Evolutionary conservation across 2,329 filamentous ascomycete species (phyloP), one percentile per base, ranked within the genome.

Genomic region (Aureobasidium musti): DNA sequence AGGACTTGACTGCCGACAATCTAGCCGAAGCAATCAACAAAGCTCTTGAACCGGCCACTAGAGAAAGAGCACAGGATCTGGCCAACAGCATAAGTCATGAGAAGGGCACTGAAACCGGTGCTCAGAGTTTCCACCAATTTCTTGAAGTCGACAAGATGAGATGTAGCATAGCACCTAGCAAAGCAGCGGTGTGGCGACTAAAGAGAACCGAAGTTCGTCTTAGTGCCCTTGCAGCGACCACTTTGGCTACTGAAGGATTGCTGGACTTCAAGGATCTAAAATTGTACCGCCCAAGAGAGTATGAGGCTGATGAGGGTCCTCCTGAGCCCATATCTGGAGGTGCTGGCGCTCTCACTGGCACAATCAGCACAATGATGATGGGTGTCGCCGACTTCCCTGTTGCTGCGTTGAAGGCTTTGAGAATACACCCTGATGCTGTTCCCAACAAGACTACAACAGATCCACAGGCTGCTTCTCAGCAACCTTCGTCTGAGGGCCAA

Each of bases 261-360:
- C 69, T 95, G 6, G 82, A 87, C 63, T 89, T 90, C 70, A 82
- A 85, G 0, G 86, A 92, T 71, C 76, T 94, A n/a, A 91, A 91
- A 72, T 76, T 92, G 86, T 71, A 67, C 64, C 65, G 83, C 21
- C 71, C 83, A 8, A 76, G 78, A 68, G 90, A 94, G 74, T 91
- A 93, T 74, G 86, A 89, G 68, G 91, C 89, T 0, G 89, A 91
- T 67, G 86, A 89, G 33, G 89, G 91, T 56, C 91, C 91, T 0
- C 87, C 84, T 70, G 91, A 94, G 68, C 91, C 91, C 0, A 84
- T 95, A n/a, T 87, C 89, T 14, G 91, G 90, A 14, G 89, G 87
- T 21, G 87, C 91, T 0, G 85, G 86, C 45, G 91, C 92, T 0
- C 78, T 96, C 0, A 80, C 95, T 23, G 89, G 90, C 7, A 92